These are phyloP conservation scores for Allantophomopsis lycopodina DNA, from an alignment of 2,329 filamentous ascomycete species.

Conservation along the genomic window DNA sequence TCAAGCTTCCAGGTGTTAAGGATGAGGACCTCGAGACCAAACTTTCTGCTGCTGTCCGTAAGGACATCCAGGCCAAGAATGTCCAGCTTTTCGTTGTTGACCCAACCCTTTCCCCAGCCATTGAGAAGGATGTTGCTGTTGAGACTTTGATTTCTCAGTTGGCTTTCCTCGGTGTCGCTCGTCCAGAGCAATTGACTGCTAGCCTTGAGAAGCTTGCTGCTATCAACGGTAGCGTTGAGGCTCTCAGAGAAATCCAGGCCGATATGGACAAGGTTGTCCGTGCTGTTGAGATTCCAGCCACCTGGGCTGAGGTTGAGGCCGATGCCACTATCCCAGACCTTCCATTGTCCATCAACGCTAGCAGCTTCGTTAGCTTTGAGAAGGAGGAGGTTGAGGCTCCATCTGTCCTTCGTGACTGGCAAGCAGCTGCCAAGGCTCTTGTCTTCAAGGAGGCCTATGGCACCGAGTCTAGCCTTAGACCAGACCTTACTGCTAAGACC, in stretches of 20 bases:
- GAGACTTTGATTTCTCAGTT: slow-evolving; percentile 62
- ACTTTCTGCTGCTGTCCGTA: slow-evolving; percentile 56
- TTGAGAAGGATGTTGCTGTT: slow-evolving; percentile 47
- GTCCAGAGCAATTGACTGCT: slow-evolving; percentile 47
- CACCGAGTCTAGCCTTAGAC: slow-evolving; percentile 60
- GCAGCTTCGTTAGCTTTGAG: slow-evolving; percentile 71
- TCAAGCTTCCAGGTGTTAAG: slow-evolving; percentile 69
- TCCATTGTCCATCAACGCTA: slow-evolving; percentile 54
- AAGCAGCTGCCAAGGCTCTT: slow-evolving; percentile 73
- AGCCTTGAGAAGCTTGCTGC: slow-evolving; percentile 52
- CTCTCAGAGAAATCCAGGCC: slow-evolving; percentile 43
- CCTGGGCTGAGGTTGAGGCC: slow-evolving; percentile 62
- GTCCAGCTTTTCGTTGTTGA: slow-evolving; percentile 68
- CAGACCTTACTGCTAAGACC: slow-evolving; percentile 77
- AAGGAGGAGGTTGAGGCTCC: slow-evolving; percentile 60
- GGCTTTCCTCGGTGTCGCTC: slow-evolving; percentile 68
- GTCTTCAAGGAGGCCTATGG: slow-evolving; percentile 91
- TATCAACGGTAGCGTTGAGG: slow-evolving; percentile 36
- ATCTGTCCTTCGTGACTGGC: slow-evolving; percentile 60
- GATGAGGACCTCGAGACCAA: slow-evolving; percentile 85
- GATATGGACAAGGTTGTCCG: slow-evolving; percentile 57
- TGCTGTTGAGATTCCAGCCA: slow-evolving; percentile 59
- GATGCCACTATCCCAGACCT: slow-evolving; percentile 39
- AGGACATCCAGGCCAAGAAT: slow-evolving; percentile 54
- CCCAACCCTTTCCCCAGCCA: slow-evolving; percentile 48